Evolutionary conservation across 78 protist species (phyloP).

Genomic region (Speleostelium caveatum): DNA sequence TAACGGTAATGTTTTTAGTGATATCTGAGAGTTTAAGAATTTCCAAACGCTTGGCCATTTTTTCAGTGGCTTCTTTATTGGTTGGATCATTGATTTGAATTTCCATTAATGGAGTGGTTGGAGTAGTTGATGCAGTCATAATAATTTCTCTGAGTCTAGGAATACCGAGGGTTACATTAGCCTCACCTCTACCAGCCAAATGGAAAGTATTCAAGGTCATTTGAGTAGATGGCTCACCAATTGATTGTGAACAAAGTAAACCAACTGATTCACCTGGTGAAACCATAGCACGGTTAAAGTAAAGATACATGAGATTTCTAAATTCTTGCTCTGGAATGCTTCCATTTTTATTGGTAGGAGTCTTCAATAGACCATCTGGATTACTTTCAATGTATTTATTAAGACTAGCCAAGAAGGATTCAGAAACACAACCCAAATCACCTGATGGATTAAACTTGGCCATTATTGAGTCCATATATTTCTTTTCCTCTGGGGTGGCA

Average conservation of each 20-base stretch:
- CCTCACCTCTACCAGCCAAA: conserved; percentile 94
- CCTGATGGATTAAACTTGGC: conserved; percentile 38
- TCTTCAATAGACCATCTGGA: conserved; percentile 49
- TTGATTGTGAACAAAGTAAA: conserved; percentile 96
- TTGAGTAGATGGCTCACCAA: conserved; percentile 99
- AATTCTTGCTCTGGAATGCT: conserved; percentile 69
- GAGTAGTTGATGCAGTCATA: conserved; percentile 87
- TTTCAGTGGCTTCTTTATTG: conserved; percentile 61
- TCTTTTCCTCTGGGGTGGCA: not conserved
- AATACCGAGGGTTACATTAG: conserved; percentile 97
- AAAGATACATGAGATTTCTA: conserved; percentile 77
- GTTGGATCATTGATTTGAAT: conserved; percentile 26
- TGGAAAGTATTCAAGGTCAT: conserved; percentile 99
- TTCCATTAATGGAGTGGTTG: conserved; percentile 85
- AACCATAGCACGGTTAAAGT: conserved; percentile 82
- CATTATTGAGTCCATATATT: conserved; percentile 84
- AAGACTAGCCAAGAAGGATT: conserved; percentile 50
- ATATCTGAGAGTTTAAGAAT: conserved; percentile 71
- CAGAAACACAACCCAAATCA: conserved; percentile 83
- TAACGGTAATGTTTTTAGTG: conserved; percentile 45
- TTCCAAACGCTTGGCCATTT: conserved; percentile 59
- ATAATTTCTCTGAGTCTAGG: conserved; percentile 97
- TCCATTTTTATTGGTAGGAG: conserved; percentile 11
- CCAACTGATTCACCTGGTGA: conserved; percentile 97
- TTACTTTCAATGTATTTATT: conserved; percentile 63